Base-by-base conservation (phyloP, 208 protist species). In the Blechomonas ayalai region DNA sequence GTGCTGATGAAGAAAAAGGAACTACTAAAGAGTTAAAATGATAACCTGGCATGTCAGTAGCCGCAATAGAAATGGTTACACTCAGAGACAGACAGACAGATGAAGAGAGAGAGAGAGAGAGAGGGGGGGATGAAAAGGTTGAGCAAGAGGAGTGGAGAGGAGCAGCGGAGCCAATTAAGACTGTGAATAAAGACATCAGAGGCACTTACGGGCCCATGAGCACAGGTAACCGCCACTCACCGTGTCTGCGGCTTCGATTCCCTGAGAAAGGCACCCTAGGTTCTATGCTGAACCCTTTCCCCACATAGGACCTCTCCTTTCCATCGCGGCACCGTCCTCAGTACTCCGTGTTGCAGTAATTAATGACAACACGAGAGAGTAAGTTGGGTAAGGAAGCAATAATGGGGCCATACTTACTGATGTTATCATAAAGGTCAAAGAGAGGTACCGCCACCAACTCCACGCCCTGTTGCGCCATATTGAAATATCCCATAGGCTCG, bases 391-490 rank as follows among this genome's bases (percentile, higher is more conserved):
- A 64, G 29, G 70, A 79, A 8, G 81, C 80, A 34, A 95, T 75
- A 13, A 90, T 65, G 1, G 84, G 52, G 6, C 82, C 83, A 52
- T 91, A 95, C 61, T 89, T 91, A 40, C 46, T 44, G 2, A 78
- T 49, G 35, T 96, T 95, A 22, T 95, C 87, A 53, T 96, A 94
- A 15, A 96, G 49, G 28, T 95, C 87, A 53, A 94, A 96, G 8
- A 96, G 48, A 26, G 91, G 91, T 0, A 88, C 85, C 1, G 86
- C 82, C 23, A 95, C 78, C 19, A 96, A 55, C 52, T 92, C 66
- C 25, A 74, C 64, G 38, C 88, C 79, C 4, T 58, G 51, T 27
- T 81, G 67, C 18, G 67, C 40, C 26, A 92, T 48, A 10, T 68
- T 76, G 24, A 96, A 79, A 27, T 87, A 64, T 47, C 77, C 67